Evolutionary conservation across 306 rosid genomes (phyloP), one percentile per base, ranked within the genome.

Genomic region (Alnus glutinosa): DNA sequence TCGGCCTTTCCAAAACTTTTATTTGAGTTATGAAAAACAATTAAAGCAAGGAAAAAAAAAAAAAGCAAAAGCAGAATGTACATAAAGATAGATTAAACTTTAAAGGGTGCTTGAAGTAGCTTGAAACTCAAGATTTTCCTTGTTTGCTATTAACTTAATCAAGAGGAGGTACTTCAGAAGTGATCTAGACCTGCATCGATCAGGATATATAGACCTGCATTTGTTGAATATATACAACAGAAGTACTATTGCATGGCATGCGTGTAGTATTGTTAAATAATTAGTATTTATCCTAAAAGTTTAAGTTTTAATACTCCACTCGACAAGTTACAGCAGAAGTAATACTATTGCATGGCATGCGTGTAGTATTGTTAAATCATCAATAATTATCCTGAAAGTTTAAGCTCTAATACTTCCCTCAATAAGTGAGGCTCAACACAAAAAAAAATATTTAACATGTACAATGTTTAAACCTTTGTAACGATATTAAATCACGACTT

Each of bases 91-190:
- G 89, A 83, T 71, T 47, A 71, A 42, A 74, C 84, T 79, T 87
- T 57, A 84, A 9, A 51, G 72, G 48, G 52, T 19, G 72, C 71
- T 55, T 51, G 73, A 44, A 79, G 86, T 86, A 86, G 92, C 97
- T 87, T 93, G 87, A 87, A 86, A 55, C 82, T 84, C 90, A 91
- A 87, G 98, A 79, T 80, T 86, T 83, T 73, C 77, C 77, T 36
- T 72, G 18, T 78, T 70, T 75, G 75, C 73, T 73, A 62, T 74
- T 70, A 83, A 81, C 79, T 78, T 51, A 51, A 80, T 82, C 71
- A 86, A 82, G 79, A 76, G 74, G 69, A 79, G 84, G 77, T 75
- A 80, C 84, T 80, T 42, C 1, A 1, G 46, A 5, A 42, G 46
- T 42, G 46, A 42, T 2, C 37, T 34, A 34, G 37, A 23, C 28